Percentiles rank a stretch among this genome's conserved stretches.
Conservation (phyloP, 345 rosid species). For the Barbarea vulgaris region DNA sequence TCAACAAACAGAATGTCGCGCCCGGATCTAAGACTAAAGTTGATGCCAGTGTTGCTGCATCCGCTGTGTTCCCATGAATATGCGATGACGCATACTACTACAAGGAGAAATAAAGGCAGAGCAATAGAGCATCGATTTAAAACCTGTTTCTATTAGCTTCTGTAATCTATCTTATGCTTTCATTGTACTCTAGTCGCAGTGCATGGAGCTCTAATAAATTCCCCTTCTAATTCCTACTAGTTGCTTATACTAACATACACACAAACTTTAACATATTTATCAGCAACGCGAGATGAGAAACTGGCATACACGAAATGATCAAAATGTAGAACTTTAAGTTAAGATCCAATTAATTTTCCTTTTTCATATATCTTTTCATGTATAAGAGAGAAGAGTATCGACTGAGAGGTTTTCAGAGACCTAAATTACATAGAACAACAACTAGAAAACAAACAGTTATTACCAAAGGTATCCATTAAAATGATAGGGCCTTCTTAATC, state of each 20-base stretch:
- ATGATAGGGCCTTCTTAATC: conserved; percentile 21
- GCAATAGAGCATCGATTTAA: conserved; percentile 1
- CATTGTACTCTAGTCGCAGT: conserved; percentile 17
- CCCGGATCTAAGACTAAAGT: conserved; percentile 2
- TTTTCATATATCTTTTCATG: conserved; percentile 25
- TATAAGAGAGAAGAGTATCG: conserved; percentile 7
- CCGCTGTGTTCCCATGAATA: conserved; percentile 16
- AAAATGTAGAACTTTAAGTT: neutral
- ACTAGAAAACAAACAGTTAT: conserved; percentile 28
- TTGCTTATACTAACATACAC: conserved; percentile 16
- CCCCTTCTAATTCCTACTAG: neutral
- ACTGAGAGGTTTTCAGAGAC: conserved; percentile 25
- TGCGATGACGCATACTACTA: neutral
- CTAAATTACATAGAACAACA: conserved; percentile 36
- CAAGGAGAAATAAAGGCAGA: conserved; percentile 2
- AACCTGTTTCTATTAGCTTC: neutral
- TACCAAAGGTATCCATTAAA: conserved; percentile 30
- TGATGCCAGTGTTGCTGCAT: neutral
- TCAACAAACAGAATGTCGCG: neutral
- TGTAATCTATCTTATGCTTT: neutral
- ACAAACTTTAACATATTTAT: neutral
- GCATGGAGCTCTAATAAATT: neutral
- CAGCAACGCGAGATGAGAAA: conserved; percentile 10
- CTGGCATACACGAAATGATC: conserved; percentile 10
- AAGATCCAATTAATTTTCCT: neutral